These are phyloP conservation scores for Rosellinia necatrix DNA, from an alignment of 2,329 filamentous ascomycete species.

Conservation along the genomic window DNA sequence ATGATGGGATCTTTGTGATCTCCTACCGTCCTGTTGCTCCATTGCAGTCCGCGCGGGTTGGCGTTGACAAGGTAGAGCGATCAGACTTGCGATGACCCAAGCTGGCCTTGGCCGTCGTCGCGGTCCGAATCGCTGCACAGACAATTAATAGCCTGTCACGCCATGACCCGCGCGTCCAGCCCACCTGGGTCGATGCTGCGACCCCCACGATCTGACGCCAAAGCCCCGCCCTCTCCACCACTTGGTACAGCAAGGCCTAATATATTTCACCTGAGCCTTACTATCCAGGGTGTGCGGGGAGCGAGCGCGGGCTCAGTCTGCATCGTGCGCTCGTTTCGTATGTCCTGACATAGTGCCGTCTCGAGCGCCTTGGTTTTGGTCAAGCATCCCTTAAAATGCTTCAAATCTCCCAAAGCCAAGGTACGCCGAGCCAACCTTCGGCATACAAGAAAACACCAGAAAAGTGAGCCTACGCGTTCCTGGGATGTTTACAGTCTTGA, in stretches of 20 bases:
- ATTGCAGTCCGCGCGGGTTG: conserved; percentile 42
- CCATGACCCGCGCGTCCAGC: conserved; percentile 37
- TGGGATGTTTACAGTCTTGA: conserved; percentile 29
- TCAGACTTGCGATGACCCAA: conserved; percentile 39
- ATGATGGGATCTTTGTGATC: background rate
- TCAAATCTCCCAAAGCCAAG: conserved; percentile 12
- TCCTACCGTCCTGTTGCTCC: conserved; percentile 36
- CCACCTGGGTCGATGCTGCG: conserved; percentile 60
- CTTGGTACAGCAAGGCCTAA: background rate
- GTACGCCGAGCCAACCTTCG: conserved; percentile 25
- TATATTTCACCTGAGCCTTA: background rate
- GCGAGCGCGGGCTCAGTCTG: conserved; percentile 16
- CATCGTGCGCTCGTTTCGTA: conserved; percentile 40
- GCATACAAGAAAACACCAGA: conserved; percentile 29
- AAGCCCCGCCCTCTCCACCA: conserved; percentile 15
- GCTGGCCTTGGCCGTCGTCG: conserved; percentile 49
- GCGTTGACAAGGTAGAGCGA: conserved; percentile 24
- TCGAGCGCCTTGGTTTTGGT: conserved; percentile 29
- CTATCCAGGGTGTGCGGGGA: background rate
- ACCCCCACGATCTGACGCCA: conserved; percentile 46
- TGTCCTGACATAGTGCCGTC: conserved; percentile 35
- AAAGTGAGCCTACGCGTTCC: conserved; percentile 24
- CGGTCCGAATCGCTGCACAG: conserved; percentile 2
- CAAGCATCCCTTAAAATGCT: conserved; percentile 19
- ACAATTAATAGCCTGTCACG: conserved; percentile 19